Evolutionary conservation across 192 early-diverging fungal species (phyloP).

Genomic region (Obelidium mucronatum): DNA sequence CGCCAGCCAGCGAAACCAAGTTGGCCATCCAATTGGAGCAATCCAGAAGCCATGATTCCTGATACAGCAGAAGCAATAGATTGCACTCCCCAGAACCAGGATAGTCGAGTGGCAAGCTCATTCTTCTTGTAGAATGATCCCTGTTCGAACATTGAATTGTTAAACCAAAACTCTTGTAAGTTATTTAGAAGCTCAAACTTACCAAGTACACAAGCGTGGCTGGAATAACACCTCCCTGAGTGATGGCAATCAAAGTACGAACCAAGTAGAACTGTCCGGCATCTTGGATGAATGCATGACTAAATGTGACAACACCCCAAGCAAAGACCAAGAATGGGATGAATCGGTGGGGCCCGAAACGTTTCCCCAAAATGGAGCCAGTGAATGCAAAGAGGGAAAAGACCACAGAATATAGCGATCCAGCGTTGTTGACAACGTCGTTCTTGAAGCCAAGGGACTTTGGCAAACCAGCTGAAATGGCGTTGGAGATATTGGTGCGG

Average conservation of each 20-base stretch:
- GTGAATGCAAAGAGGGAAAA: neutral
- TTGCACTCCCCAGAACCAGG: too few species aligned
- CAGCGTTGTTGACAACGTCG: too few species aligned
- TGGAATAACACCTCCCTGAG: too few species aligned
- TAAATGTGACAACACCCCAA: too few species aligned
- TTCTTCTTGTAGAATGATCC: too few species aligned
- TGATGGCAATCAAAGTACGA: conserved; percentile 10
- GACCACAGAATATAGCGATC: neutral
- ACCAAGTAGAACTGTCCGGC: neutral
- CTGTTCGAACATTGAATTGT: too few species aligned
- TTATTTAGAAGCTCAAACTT: neutral
- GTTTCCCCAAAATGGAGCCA: neutral
- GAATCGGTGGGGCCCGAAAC: too few species aligned
- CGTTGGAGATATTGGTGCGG: conserved; percentile 12
- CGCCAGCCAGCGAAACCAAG: conserved; percentile 65
- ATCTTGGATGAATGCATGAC: neutral
- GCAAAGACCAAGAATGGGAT: too few species aligned
- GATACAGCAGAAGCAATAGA: conserved; percentile 54
- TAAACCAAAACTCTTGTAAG: neutral
- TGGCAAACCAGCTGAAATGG: neutral
- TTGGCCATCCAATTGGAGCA: conserved; percentile 60
- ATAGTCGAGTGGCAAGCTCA: too few species aligned
- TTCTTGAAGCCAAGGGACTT: neutral
- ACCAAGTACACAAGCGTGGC: conserved; percentile 23
- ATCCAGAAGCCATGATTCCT: conserved; percentile 59